Evolutionary conservation across 495 filamentous ascomycete genomes (phyloP).

Genomic region (Podospora pseudocomata): DNA sequence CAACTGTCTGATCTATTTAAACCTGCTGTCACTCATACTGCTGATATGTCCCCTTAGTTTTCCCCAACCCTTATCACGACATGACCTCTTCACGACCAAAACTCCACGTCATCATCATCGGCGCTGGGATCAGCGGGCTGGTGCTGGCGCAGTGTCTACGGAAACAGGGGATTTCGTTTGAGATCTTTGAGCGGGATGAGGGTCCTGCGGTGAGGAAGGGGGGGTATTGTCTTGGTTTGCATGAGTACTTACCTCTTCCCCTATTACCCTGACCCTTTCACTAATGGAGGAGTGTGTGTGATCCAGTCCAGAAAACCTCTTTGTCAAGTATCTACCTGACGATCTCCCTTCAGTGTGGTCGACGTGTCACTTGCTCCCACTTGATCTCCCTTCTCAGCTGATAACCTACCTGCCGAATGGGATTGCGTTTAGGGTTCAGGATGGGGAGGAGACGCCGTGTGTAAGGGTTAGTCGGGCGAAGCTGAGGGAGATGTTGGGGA

Average conservation of each 20-base stretch:
- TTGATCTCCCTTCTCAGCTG: constrained; percentile 47
- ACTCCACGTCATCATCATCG: constrained; percentile 39
- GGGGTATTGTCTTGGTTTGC: constrained; percentile 55
- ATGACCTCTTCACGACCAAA: neutral
- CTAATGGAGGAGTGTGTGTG: constrained; percentile 6
- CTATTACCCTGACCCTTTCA: neutral
- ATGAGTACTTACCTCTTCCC: constrained; percentile 43
- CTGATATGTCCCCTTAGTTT: too few species aligned
- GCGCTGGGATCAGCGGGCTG: constrained; percentile 49
- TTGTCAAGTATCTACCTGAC: constrained; percentile 24
- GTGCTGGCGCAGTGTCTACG: constrained; percentile 47
- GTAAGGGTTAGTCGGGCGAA: constrained; percentile 45
- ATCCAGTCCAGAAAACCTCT: constrained; percentile 35
- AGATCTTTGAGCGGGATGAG: constrained; percentile 44
- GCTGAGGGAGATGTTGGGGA: constrained; percentile 34
- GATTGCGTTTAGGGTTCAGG: constrained; percentile 18
- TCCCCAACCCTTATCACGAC: neutral
- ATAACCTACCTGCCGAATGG: constrained; percentile 24
- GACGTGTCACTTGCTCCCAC: constrained; percentile 38
- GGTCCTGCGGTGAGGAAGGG: constrained; percentile 35
- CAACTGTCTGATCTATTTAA: neutral
- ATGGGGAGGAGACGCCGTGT: constrained; percentile 34
- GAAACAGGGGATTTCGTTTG: constrained; percentile 47
- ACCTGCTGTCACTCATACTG: neutral
- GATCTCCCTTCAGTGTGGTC: constrained; percentile 18